A percentile compares a stretch with the other conserved stretches of the same genome.
These are phyloP conservation scores for Nakazawaea laoshanensis DNA, from an alignment of 805 yeast genomes.

Conservation along the genomic window DNA sequence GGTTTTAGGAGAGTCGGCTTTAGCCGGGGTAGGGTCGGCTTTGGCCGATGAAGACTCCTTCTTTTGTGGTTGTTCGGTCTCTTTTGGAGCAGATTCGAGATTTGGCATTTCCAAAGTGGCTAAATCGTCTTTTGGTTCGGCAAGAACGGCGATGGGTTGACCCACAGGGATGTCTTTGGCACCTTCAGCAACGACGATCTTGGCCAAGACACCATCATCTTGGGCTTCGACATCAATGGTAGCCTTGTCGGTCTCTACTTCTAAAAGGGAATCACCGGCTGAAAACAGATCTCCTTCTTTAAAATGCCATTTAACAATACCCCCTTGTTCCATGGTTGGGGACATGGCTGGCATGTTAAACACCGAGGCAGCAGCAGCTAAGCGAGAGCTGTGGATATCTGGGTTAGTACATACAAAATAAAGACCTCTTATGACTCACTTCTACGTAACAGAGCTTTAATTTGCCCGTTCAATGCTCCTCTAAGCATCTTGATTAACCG, in stretches of 20 bases:
- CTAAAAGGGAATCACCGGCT: slow-evolving; percentile 77
- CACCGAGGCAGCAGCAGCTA: slow-evolving; percentile 29
- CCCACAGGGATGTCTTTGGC: slow-evolving; percentile 76
- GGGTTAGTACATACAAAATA: too few relatives aligned
- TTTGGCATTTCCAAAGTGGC: slow-evolving; percentile 52
- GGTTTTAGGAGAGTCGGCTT: slow-evolving; percentile 10
- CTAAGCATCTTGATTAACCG: too few relatives aligned
- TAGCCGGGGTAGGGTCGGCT: slow-evolving; percentile 13
- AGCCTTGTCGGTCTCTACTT: slow-evolving; percentile 84
- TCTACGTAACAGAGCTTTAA: too few relatives aligned
- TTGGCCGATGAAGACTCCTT: slow-evolving; percentile 15
- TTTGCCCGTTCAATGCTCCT: too few relatives aligned
- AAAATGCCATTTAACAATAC: slow-evolving; percentile 82
- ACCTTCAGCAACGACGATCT: slow-evolving; percentile 67
- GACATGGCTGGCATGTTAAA: slow-evolving; percentile 98
- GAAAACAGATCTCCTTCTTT: slow-evolving; percentile 66
- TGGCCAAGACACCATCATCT: slow-evolving; percentile 87
- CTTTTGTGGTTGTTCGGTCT: slow-evolving; percentile 15
- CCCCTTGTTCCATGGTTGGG: slow-evolving; percentile 97
- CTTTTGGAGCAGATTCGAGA: slow-evolving; percentile 20
- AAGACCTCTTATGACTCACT: too few relatives aligned
- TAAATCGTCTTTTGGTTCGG: slow-evolving; percentile 84
- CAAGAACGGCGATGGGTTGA: slow-evolving; percentile 79
- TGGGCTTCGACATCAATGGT: slow-evolving; percentile 79
- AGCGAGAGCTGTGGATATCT: too few relatives aligned